These are phyloP conservation scores for Pterocarpus santalinus DNA, from an alignment of 306 rosid species.

Conservation along the genomic window DNA sequence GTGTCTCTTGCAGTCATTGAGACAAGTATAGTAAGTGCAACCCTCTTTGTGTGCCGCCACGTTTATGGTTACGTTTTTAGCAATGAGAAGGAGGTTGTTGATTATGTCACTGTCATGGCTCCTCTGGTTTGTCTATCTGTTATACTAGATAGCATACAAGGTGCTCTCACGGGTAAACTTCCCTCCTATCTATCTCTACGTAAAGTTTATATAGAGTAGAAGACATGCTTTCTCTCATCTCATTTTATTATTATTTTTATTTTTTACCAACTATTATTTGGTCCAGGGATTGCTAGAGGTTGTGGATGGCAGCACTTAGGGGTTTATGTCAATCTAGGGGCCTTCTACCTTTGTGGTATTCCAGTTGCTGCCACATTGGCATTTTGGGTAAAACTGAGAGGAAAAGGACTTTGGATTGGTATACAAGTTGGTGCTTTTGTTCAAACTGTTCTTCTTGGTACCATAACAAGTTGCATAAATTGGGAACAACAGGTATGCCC, in stretches of 20 bases:
- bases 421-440: conserved; percentile 63
- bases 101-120: conserved; percentile 70
- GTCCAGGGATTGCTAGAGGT: conserved; percentile 71
- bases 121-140: conserved; percentile 66
- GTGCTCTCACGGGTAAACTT: conserved; percentile 62
- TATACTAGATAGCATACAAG: conserved; percentile 64
- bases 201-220: neutral
- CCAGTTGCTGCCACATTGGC: conserved; percentile 64
- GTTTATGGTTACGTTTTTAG: conserved; percentile 66
- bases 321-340: conserved; percentile 70
- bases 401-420: conserved; percentile 76
- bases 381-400: conserved; percentile 57
- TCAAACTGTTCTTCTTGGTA: conserved; percentile 50
- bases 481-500: conserved; percentile 69
- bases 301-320: conserved; percentile 85
- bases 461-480: conserved; percentile 56
- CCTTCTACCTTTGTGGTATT: conserved; percentile 77
- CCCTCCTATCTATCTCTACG: conserved; percentile 4
- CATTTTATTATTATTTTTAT: neutral
- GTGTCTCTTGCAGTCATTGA: conserved; percentile 53
- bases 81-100: conserved; percentile 68
- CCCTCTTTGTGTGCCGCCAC: conserved; percentile 54
- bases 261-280: neutral
- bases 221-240: neutral
- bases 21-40: conserved; percentile 46